Evolutionary conservation across 2,329 filamentous ascomycete genomes (phyloP).

Genomic region (Biscogniauxia sp.): DNA sequence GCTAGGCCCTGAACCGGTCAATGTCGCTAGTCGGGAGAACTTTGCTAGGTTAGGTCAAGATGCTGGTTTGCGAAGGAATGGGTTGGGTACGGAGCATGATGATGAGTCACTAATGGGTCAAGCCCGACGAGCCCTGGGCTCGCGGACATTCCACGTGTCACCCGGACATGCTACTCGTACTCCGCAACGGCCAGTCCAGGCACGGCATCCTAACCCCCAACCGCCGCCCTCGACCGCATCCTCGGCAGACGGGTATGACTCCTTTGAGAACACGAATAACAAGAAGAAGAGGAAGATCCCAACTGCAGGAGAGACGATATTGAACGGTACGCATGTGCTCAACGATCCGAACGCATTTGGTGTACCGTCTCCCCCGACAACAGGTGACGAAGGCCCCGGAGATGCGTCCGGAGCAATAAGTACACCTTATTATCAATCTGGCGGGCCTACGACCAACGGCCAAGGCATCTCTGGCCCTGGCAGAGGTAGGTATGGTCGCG

Average conservation of each 20-base stretch:
- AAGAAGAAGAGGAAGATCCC: constrained; percentile 99
- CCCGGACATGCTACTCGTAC: constrained; percentile 42
- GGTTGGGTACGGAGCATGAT: constrained; percentile 22
- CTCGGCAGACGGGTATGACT: constrained; percentile 86
- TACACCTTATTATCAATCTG: constrained; percentile 39
- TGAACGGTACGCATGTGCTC: constrained; percentile 42
- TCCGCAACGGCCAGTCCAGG: constrained; percentile 43
- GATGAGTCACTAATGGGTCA: constrained; percentile 24
- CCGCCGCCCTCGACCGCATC: constrained; percentile 67
- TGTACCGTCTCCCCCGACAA: constrained; percentile 32
- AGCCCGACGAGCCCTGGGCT: constrained; percentile 34
- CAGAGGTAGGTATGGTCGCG: constrained; percentile 76
- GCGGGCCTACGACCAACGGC: constrained; percentile 55
- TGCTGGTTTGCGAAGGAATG: constrained; percentile 32
- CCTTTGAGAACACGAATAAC: constrained; percentile 97
- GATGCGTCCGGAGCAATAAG: constrained; percentile 31
- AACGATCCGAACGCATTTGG: constrained; percentile 35
- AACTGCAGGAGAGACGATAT: constrained; percentile 69
- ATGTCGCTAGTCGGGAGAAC: constrained; percentile 29
- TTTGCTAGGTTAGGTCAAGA: constrained; percentile 35
- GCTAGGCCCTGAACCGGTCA: constrained; percentile 24
- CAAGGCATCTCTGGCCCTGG: constrained; percentile 82
- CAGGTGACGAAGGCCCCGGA: constrained; percentile 34
- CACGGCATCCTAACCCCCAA: constrained; percentile 47
- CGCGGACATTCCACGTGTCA: constrained; percentile 47